A percentile compares a stretch with the other conserved stretches of the same genome.
These are phyloP conservation scores for Pestalotiopsis sp. DNA, from an alignment of 2,329 filamentous ascomycete genomes.

Conservation along the genomic window DNA sequence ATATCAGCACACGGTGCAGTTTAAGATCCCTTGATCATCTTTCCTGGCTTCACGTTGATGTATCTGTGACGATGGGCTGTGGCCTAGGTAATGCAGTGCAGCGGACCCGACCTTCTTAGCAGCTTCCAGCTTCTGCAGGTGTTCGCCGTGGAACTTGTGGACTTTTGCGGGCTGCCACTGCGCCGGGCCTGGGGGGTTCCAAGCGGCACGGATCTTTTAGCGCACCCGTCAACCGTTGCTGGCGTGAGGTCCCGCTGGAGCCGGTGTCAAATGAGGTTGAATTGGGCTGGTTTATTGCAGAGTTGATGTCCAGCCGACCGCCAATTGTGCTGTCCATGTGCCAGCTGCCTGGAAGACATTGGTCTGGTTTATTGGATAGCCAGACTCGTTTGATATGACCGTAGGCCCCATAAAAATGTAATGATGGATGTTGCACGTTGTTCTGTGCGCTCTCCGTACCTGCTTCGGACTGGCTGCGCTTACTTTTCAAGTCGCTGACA, in stretches of 20 bases:
- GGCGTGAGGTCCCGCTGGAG: background rate
- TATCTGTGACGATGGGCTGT: conserved; percentile 4
- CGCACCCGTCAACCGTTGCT: background rate
- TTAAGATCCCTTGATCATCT: background rate
- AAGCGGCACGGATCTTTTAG: background rate
- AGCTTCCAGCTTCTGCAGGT: background rate
- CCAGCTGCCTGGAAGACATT: background rate
- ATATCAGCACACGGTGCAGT: background rate
- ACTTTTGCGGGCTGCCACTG: background rate
- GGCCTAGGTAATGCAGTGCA: background rate
- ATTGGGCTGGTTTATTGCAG: background rate
- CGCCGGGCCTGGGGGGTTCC: background rate
- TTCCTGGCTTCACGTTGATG: background rate
- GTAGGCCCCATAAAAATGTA: background rate
- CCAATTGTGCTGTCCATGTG: background rate
- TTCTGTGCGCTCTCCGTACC: no score
- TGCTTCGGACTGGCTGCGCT: background rate
- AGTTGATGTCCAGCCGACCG: background rate
- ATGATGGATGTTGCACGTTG: no score
- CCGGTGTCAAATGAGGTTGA: background rate
- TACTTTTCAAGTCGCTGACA: background rate
- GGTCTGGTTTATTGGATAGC: no score
- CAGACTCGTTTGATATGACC: background rate
- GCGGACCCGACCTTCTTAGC: background rate
- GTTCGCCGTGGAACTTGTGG: background rate